Evolutionary conservation across 192 early-diverging fungal species (phyloP).

Genomic region (Allomyces macrogynus): DNA sequence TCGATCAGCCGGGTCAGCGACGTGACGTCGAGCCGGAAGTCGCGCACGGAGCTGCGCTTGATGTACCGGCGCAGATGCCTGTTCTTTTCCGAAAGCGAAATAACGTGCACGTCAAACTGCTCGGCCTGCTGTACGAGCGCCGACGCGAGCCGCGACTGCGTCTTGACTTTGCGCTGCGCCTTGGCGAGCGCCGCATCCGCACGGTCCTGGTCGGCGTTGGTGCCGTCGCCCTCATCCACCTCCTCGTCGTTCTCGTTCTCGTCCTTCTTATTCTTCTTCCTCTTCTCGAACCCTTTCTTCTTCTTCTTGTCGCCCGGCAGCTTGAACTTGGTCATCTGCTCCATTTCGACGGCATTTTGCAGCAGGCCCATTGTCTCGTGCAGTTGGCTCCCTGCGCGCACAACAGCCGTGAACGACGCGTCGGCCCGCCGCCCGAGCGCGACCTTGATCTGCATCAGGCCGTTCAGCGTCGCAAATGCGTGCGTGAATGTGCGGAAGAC

Average conservation of each 20-base stretch:
- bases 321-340: background rate
- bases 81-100: background rate
- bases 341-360: background rate
- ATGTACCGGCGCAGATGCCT: background rate
- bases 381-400: background rate
- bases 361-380: background rate
- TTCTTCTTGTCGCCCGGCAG: background rate
- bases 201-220: background rate
- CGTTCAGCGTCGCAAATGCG: background rate
- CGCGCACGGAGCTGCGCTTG: background rate
- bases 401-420: background rate
- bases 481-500: background rate
- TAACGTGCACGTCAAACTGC: background rate
- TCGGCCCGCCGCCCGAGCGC: background rate
- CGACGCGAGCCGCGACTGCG: background rate
- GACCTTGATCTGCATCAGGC: background rate
- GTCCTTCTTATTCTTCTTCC: background rate
- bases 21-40: background rate
- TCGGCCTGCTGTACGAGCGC: background rate
- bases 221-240: background rate
- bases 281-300: background rate
- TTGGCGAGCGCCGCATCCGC: background rate
- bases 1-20: background rate
- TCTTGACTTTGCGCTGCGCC: background rate
- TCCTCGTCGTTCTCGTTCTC: background rate